phyloP scores from a whole-genome alignment of 1,284 basidiomycete species.

The Blastosporella zonata region DNA sequence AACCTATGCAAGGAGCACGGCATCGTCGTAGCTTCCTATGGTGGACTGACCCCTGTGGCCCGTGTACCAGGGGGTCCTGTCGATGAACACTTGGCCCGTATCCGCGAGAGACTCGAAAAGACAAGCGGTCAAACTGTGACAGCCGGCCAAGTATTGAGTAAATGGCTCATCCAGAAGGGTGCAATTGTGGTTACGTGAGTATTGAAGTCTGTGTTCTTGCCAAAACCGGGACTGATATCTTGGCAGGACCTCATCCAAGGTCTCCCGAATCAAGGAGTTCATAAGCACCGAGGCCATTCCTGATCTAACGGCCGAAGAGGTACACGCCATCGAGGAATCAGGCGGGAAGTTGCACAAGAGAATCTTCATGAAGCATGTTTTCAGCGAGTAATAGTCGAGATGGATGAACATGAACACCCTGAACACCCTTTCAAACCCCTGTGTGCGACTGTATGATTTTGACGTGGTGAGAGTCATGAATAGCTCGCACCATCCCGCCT shows the following conservation, averaged over 20 bases:
- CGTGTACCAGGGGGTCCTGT: constrained; percentile 44
- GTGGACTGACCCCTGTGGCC: constrained; percentile 58
- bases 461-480: no score
- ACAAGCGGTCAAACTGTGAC: constrained; percentile 46
- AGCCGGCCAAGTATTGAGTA: constrained; percentile 51
- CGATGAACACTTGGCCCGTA: constrained; percentile 39
- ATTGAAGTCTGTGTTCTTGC: constrained; percentile 11
- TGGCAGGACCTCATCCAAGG: constrained; percentile 68
- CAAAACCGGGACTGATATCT: neutral
- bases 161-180: constrained; percentile 59
- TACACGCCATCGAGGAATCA: constrained; percentile 56
- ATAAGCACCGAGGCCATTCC: constrained; percentile 52
- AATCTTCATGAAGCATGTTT: constrained; percentile 40
- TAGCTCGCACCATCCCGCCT: no score
- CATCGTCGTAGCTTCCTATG: constrained; percentile 70
- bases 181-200: constrained; percentile 69
- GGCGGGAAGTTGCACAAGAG: constrained; percentile 64
- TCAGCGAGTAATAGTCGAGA: constrained; percentile 24
- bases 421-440: neutral
- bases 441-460: no score
- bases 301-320: constrained; percentile 59
- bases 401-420: neutral
- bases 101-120: constrained; percentile 46
- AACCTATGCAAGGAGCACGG: constrained; percentile 55
- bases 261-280: constrained; percentile 65